Percentiles rank a stretch among this genome's conserved stretches.
Conservation (phyloP, 495 filamentous ascomycete species). For the Podospora australis region DNA sequence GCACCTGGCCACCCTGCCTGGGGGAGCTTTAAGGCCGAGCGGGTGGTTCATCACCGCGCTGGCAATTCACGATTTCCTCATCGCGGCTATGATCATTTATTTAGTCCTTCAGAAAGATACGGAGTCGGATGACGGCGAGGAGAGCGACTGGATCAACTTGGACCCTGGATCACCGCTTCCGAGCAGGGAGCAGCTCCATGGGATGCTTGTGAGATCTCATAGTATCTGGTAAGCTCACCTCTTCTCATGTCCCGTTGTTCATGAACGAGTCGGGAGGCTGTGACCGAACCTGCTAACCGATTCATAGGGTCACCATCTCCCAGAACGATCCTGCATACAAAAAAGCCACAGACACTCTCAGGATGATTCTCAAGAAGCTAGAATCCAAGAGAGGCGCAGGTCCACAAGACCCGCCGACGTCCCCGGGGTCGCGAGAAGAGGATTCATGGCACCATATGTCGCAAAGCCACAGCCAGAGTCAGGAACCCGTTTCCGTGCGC, state of each 20-base stretch:
- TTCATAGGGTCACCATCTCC: no score
- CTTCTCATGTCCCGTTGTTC: no score
- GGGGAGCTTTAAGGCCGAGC: constrained; percentile 29
- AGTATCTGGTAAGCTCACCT: constrained; percentile 28
- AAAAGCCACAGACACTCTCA: constrained; percentile 19
- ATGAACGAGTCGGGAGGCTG: no score
- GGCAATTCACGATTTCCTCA: constrained; percentile 42
- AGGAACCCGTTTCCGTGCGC: background rate
- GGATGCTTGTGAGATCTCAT: constrained; percentile 24
- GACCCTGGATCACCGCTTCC: constrained; percentile 8
- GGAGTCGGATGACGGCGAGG: constrained; percentile 19
- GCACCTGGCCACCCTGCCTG: constrained; percentile 33
- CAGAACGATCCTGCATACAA: constrained; percentile 10
- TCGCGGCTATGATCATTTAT: constrained; percentile 42
- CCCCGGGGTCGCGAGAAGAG: background rate
- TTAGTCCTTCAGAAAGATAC: constrained; percentile 32
- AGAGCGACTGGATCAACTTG: constrained; percentile 4
- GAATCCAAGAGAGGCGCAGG: background rate
- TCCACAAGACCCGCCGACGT: background rate
- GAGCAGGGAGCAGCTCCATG: constrained; percentile 23
- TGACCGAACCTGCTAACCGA: no score
- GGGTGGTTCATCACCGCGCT: constrained; percentile 40
- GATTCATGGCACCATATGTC: background rate
- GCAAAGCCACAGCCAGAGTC: background rate
- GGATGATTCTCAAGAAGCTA: constrained; percentile 19